Evolutionary conservation across 805 yeast genomes (phyloP), one percentile per base, ranked within the genome.

Genomic region (Schwanniomyces polymorphus): DNA sequence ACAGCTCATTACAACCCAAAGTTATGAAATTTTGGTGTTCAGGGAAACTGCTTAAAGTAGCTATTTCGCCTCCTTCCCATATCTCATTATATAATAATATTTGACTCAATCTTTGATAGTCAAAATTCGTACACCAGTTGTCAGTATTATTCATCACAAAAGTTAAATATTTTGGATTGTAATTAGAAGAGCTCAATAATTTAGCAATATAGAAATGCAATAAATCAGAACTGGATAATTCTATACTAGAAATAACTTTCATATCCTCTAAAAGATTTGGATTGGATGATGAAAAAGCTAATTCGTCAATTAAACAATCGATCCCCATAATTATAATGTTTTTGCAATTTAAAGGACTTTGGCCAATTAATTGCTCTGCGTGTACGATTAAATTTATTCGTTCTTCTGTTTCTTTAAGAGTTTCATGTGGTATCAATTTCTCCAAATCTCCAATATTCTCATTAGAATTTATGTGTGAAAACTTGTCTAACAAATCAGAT

Each of bases 241-340:
- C 44, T 2, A 63, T 49, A 14, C 64, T 65, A 7, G 52, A 21
- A 16, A 58, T 48, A 6, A 42, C 43, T 7, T 41, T 27, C 6
- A 25, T 14, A 16, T 48, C 27, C 8, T 45, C 44, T 8, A 38
- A 18, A 7, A 23, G 21, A 12, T 35, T 28, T 31, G 29, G 25
- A 12, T 27, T 21, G 7, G 5, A 11, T 12, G 45, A 27, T 3
- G 49, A 29, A 14, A 56, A 52, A 8, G 63, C 64, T 7, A 55
- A 37, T 40, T 58, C 60, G 5, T 63, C 62, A 12, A 59, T 33
- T n/a, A 60, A 47, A 7, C 56, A 35, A 34, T 63, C 64, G 10
- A 61, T 41, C 7, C 61, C 63, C 27, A 53, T 35, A 6, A 60
- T 42, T 2, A 57, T 38, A 16, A 61, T 26, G 27, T 56, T 55